Conservation (phyloP, 768 basidiomycete genomes). For the Amanita exitialis region DNA sequence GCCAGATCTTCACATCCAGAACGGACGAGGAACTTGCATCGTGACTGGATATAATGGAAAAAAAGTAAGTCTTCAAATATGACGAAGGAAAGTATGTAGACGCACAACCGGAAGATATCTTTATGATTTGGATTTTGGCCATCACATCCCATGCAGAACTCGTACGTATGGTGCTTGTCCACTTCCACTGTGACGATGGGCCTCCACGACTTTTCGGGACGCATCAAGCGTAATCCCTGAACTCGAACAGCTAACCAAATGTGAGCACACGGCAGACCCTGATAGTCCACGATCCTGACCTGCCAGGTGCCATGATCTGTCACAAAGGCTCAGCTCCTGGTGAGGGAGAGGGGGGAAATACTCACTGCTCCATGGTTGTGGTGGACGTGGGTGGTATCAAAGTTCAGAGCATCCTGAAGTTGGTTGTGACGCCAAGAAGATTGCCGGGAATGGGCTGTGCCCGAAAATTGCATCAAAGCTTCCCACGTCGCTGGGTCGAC, state of each 20-base stretch:
- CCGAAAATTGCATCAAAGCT: not conserved
- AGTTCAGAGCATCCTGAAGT: not conserved
- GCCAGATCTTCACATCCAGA: slow-evolving; percentile 47
- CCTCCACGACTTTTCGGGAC: slow-evolving; percentile 56
- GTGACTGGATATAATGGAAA: slow-evolving; percentile 21
- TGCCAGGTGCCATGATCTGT: slow-evolving; percentile 24
- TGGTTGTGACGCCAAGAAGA: not conserved
- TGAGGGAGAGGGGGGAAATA: not conserved
- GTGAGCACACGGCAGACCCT: not conserved
- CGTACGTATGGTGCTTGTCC: slow-evolving; percentile 40
- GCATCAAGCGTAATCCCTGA: slow-evolving; percentile 36
- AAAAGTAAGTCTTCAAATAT: not conserved
- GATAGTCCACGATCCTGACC: slow-evolving; percentile 10
- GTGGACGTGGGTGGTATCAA: not conserved
- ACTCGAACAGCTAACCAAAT: slow-evolving; percentile 26
- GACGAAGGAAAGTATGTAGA: slow-evolving; percentile 6
- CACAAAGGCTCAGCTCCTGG: not conserved
- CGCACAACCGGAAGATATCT: slow-evolving; percentile 42
- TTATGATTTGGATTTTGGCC: slow-evolving; percentile 65
- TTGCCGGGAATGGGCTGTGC: not conserved
- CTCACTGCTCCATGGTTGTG: not conserved
- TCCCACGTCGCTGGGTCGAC: not conserved
- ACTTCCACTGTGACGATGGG: slow-evolving; percentile 53
- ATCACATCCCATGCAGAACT: slow-evolving; percentile 52
- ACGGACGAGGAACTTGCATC: slow-evolving; percentile 27